phyloP scores from a whole-genome alignment of 179 eudicot genomes.

The Silene noctiflora region DNA sequence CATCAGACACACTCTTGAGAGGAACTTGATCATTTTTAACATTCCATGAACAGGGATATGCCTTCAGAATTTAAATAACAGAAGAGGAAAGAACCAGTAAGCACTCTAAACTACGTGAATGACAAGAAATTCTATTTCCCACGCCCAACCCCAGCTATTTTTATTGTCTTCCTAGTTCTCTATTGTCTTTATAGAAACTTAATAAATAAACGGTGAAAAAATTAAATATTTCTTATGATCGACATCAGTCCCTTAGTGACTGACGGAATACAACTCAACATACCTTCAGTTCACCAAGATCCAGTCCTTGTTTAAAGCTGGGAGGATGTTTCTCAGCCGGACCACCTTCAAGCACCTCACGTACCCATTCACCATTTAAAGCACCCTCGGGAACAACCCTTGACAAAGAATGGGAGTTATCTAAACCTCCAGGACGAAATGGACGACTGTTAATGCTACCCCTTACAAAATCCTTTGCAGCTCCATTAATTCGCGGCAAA shows the following conservation, averaged over 20 bases:
- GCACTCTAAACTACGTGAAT: constrained; percentile 6
- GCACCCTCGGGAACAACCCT: constrained; percentile 76
- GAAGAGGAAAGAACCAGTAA: constrained; percentile 12
- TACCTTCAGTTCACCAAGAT: constrained; percentile 83
- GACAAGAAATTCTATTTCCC: neutral
- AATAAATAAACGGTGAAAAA: no score
- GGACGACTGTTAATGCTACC: constrained; percentile 93
- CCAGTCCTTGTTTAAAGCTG: constrained; percentile 72
- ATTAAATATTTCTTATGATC: neutral
- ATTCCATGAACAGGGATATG: constrained; percentile 61
- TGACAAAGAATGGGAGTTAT: constrained; percentile 56
- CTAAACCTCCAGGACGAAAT: constrained; percentile 93
- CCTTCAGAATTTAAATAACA: constrained; percentile 41
- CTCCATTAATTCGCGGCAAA: constrained; percentile 83
- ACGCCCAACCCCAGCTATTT: neutral
- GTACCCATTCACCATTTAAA: constrained; percentile 80
- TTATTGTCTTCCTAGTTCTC: no score
- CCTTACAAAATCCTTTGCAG: constrained; percentile 87
- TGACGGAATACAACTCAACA: constrained; percentile 5
- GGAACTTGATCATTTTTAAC: constrained; percentile 39
- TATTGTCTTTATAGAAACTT: neutral
- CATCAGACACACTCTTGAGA: constrained; percentile 37
- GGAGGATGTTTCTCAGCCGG: constrained; percentile 66
- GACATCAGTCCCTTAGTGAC: neutral
- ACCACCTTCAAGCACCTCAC: constrained; percentile 76